These are phyloP conservation scores for Penicillium sp. DNA, from an alignment of 2,329 filamentous ascomycete species.

Conservation along the genomic window DNA sequence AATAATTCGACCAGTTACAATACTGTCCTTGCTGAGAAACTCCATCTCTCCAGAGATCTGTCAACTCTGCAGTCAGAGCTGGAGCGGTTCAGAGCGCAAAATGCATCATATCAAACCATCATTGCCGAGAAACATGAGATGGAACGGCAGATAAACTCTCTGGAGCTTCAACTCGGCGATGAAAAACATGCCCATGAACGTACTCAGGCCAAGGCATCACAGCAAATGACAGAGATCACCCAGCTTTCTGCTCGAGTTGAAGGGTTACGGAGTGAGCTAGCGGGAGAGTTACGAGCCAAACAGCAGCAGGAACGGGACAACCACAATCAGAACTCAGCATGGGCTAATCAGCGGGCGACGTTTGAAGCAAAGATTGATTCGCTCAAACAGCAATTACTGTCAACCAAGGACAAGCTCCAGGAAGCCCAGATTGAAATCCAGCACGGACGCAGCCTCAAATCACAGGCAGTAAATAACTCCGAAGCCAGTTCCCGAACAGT, in stretches of 20 bases:
- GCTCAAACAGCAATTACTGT: conserved; percentile 66
- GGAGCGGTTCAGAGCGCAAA: conserved; percentile 60
- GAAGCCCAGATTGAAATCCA: conserved; percentile 54
- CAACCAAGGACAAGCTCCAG: conserved; percentile 70
- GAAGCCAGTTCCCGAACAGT: conserved; percentile 42
- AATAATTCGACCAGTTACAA: conserved; percentile 66
- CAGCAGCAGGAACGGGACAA: conserved; percentile 47
- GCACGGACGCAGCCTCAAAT: conserved; percentile 37
- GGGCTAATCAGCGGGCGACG: conserved; percentile 60
- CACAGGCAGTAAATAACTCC: conserved; percentile 22
- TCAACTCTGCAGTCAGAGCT: conserved; percentile 59
- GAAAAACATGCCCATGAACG: conserved; percentile 70
- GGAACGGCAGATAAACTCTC: conserved; percentile 70
- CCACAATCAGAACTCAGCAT: conserved; percentile 58
- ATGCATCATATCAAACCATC: conserved; percentile 61
- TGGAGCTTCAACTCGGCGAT: conserved; percentile 79
- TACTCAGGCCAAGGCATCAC: conserved; percentile 40
- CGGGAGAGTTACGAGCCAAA: conserved; percentile 50
- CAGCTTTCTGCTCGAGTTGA: conserved; percentile 43
- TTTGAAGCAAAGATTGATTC: conserved; percentile 69
- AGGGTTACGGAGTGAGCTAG: conserved; percentile 49
- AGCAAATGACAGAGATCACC: conserved; percentile 40
- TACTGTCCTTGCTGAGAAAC: conserved; percentile 65
- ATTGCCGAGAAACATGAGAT: conserved; percentile 76
- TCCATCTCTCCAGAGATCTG: conserved; percentile 59